These are phyloP conservation scores for Theileria orientalis DNA, from an alignment of 169 alveolate species.

Conservation along the genomic window DNA sequence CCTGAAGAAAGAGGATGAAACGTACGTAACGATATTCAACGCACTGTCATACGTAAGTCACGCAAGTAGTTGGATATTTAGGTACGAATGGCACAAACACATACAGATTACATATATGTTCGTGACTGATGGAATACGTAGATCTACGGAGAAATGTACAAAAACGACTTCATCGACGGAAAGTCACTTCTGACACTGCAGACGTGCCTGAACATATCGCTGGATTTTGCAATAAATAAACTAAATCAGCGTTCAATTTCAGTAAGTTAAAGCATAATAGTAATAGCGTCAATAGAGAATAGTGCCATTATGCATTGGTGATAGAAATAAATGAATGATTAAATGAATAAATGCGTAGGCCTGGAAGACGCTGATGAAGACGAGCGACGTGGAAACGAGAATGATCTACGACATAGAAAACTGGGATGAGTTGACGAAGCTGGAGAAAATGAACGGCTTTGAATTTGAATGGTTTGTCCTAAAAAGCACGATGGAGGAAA, in stretches of 20 bases:
- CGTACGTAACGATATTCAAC: slow-evolving; percentile 80
- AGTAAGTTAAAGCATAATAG: slow-evolving; percentile 75
- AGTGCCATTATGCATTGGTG: neutral
- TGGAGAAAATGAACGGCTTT: slow-evolving; percentile 58
- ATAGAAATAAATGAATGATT: neutral
- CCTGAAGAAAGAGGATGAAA: slow-evolving; percentile 79
- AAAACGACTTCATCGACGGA: slow-evolving; percentile 76
- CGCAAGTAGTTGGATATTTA: neutral
- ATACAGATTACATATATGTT: neutral
- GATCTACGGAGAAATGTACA: slow-evolving; percentile 75
- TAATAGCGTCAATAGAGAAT: too few relatives aligned
- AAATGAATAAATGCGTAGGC: slow-evolving; percentile 7
- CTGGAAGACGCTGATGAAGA: too few relatives aligned
- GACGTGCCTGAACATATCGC: slow-evolving; percentile 69
- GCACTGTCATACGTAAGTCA: slow-evolving; percentile 70
- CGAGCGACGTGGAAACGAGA: too few relatives aligned
- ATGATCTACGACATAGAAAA: too few relatives aligned
- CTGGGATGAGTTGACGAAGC: neutral
- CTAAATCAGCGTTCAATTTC: slow-evolving; percentile 75
- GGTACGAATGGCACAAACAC: too few relatives aligned
- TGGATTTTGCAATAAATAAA: slow-evolving; percentile 79
- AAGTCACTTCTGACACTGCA: slow-evolving; percentile 74
- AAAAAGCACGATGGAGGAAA: slow-evolving; percentile 33
- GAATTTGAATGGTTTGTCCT: slow-evolving; percentile 65
- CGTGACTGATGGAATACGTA: too few relatives aligned